Evolutionary conservation across 257 asterid genomes (phyloP), one percentile per base, ranked within the genome.

Genomic region (Marsdenia floribunda): DNA sequence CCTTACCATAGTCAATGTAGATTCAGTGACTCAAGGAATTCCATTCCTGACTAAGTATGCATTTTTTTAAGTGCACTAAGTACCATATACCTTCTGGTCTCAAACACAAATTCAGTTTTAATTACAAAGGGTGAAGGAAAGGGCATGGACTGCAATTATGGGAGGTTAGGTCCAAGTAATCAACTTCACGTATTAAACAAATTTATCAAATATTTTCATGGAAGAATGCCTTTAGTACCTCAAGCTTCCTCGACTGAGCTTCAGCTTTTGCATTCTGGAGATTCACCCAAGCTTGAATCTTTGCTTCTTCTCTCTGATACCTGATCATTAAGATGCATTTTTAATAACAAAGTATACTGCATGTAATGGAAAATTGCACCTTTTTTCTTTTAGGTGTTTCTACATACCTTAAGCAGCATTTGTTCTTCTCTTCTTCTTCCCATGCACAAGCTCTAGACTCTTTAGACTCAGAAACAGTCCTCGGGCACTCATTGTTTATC

Each of bases 161-260:
- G 29, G 26, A 53, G 49, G 24, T 35, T 1, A 10, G 22, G 12
- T 37, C 46, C 16, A 38, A 38, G 13, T 33, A 38, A 55, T 57
- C 68, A 72, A 21, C 11, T 57, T 22, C 18, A 2, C 2, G 33
- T 5, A 29, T 2, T 4, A 15, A 0, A 64, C 33, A 18, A 68
- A 29, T 15, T 47, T 29, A 68, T 47, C 11, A n/a, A 44, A 68
- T n/a, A 11, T 44, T n/a, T 21, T 11, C 55, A 19, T 10, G 19
- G 37, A 69, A 19, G 15, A 68, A 35, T 47, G 59, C 68, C 22
- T 24, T 29, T 58, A 38, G 42, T 86, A 92, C 99, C 99, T 95
- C 99, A 58, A 95, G 97, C 77, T 92, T 95, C 88, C 96, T 87
- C 21, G 99, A 95, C 71, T 95, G 96, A 73, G 99, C 98, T 89